Evolutionary conservation across 345 rosid genomes (phyloP).

Genomic region (Populus simonii): DNA sequence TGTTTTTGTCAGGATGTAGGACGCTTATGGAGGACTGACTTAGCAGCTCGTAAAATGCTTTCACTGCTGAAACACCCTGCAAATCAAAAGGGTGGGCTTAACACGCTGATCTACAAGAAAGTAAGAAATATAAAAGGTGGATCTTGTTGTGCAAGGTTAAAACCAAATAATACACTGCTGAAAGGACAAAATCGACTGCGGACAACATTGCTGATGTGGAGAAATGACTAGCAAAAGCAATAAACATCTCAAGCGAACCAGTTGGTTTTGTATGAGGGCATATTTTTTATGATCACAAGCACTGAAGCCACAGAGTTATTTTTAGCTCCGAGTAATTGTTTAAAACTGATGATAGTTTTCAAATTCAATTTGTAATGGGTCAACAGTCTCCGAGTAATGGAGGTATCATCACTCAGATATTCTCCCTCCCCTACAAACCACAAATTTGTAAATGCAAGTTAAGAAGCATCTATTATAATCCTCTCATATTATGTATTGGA

Average conservation of each 20-base stretch:
- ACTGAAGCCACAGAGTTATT: background rate
- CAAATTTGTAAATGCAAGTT: background rate
- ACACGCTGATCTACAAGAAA: background rate
- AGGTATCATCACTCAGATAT: background rate
- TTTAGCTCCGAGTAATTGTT: background rate
- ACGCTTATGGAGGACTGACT: constrained; percentile 71
- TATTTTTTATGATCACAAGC: background rate
- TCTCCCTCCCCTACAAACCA: background rate
- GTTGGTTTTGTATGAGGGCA: background rate
- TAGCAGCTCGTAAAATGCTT: constrained; percentile 83
- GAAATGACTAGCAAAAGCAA: background rate
- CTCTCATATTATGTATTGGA: background rate
- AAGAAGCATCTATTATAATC: background rate
- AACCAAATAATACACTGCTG: background rate
- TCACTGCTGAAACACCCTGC: constrained; percentile 94
- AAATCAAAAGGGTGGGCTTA: constrained; percentile 5
- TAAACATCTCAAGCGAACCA: background rate
- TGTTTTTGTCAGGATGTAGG: constrained; percentile 65
- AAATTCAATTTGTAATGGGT: background rate
- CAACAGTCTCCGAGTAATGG: background rate
- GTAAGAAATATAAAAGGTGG: background rate
- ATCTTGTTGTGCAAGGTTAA: background rate
- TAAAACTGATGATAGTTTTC: background rate
- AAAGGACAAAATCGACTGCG: background rate
- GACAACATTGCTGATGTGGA: background rate